Evolutionary conservation across 306 rosid genomes (phyloP), one percentile per base, ranked within the genome.

Genomic region (Carpinus fangiana): DNA sequence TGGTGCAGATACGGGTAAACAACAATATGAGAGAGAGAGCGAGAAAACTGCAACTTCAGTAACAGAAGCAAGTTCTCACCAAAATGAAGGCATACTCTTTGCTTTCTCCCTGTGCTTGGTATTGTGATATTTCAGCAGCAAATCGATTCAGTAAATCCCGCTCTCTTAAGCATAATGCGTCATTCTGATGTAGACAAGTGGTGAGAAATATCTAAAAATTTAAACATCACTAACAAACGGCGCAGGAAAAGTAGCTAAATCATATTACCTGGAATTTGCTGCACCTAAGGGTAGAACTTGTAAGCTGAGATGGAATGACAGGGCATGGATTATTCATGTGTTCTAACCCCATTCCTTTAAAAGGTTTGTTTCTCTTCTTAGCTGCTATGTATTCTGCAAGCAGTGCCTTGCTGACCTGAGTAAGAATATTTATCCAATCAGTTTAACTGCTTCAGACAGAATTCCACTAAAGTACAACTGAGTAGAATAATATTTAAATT

Each of bases 361-460:
- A 89, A 74, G 97, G 97, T 68, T 84, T 87, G 67, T 87, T 92
- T 85, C 73, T 87, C 73, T 75, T 92, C 86, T 86, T 84, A 76
- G 86, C 82, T 54, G 90, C 87, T 70, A 84, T 17, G 83, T 80
- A 92, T 82, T 89, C 97, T 52, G 81, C 88, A 67, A 88, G 86
- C 70, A 94, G 93, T 62, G 97, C 95, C 89, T 94, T 94, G 97
- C 98, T 90, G 75, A 92, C 88, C 98, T 94, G 95, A 38, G 66
- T 45, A 68, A 59, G 74, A 79, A 83, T 68, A 62, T 23, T 76
- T 51, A 80, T 68, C 54, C 41, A 45, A 60, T 80, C 48, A 87
- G 80, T 41, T 76, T 36, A 36, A 73, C 52, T 56, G 38, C 11
- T 73, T 75, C 46, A 47, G 43, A 53, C 45, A 36, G 48, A 78